phyloP scores from a whole-genome alignment of 1,284 basidiomycete species.

The Microbotryum violaceum region DNA sequence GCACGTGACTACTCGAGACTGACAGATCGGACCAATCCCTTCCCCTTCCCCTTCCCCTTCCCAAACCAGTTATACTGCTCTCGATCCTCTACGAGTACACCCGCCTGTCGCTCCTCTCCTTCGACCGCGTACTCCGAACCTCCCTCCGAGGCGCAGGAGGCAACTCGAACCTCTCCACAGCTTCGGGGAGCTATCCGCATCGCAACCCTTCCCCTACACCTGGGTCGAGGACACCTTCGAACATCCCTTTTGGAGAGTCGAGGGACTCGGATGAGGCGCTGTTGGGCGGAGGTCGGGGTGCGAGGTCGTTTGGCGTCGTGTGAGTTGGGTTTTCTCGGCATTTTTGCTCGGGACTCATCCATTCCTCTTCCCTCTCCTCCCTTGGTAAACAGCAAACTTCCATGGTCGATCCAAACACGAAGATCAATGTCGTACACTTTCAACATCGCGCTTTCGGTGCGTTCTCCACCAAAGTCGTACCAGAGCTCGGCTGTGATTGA shows the following conservation, averaged over 20 bases:
- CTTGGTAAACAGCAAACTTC: not conserved
- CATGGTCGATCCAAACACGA: not conserved
- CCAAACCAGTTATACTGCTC: slow-evolving; percentile 6
- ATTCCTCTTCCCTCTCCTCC: not conserved
- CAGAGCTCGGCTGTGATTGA: too few relatives aligned
- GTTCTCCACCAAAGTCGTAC: not conserved
- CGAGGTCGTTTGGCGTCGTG: slow-evolving; percentile 15
- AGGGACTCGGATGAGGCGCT: not conserved
- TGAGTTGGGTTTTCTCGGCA: not conserved
- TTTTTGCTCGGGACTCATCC: not conserved
- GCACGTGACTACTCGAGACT: not conserved
- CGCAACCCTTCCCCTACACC: not conserved
- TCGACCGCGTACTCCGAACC: slow-evolving; percentile 21
- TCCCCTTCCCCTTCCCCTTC: too few relatives aligned
- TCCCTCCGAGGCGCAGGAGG: slow-evolving; percentile 9
- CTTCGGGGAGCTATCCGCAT: not conserved
- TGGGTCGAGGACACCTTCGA: not conserved
- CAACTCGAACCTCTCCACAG: not conserved
- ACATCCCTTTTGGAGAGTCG: not conserved
- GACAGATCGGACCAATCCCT: not conserved
- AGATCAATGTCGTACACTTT: not conserved
- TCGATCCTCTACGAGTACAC: slow-evolving; percentile 18
- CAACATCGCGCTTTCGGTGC: slow-evolving; percentile 1
- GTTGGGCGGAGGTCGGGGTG: not conserved
- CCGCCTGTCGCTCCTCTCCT: slow-evolving; percentile 13